Evolutionary conservation across 257 asterid genomes (phyloP).

Genomic region (Solanum arcanum): DNA sequence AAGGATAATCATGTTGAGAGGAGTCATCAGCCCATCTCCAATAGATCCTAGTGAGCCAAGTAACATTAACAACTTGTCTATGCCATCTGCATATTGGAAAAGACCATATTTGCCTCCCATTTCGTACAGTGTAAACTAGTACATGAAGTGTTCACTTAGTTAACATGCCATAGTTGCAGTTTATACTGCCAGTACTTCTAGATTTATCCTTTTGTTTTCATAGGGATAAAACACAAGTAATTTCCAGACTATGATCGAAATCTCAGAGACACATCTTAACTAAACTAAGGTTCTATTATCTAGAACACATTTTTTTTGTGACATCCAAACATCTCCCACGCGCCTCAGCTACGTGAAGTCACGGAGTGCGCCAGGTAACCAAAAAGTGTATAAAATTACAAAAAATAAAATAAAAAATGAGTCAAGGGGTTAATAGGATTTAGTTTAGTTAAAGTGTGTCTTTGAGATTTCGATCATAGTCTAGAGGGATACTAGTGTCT

Average conservation of each 20-base stretch:
- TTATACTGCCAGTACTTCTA: not conserved
- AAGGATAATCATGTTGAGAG: slow-evolving; percentile 43
- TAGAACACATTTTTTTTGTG: not conserved
- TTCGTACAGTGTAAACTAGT: not conserved
- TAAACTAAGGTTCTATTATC: too few species aligned
- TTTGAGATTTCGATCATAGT: too few species aligned
- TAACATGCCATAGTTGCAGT: not conserved
- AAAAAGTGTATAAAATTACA: too few species aligned
- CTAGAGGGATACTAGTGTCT: too few species aligned
- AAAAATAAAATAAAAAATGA: too few species aligned
- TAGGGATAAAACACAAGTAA: too few species aligned
- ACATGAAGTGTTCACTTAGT: not conserved
- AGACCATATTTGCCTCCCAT: slow-evolving; percentile 44
- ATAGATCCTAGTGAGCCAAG: slow-evolving; percentile 49
- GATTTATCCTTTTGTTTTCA: not conserved
- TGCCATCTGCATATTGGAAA: slow-evolving; percentile 44
- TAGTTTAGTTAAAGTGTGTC: too few species aligned
- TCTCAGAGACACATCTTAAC: not conserved
- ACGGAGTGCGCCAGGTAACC: too few species aligned
- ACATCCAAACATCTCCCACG: too few species aligned
- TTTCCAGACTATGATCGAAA: not conserved
- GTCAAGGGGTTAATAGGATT: too few species aligned
- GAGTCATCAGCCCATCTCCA: slow-evolving; percentile 68
- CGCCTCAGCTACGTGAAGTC: too few species aligned
- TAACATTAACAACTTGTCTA: slow-evolving; percentile 48